These are phyloP conservation scores for Coemansia sp. DNA, from an alignment of 192 early-diverging fungal species.

Conservation along the genomic window DNA sequence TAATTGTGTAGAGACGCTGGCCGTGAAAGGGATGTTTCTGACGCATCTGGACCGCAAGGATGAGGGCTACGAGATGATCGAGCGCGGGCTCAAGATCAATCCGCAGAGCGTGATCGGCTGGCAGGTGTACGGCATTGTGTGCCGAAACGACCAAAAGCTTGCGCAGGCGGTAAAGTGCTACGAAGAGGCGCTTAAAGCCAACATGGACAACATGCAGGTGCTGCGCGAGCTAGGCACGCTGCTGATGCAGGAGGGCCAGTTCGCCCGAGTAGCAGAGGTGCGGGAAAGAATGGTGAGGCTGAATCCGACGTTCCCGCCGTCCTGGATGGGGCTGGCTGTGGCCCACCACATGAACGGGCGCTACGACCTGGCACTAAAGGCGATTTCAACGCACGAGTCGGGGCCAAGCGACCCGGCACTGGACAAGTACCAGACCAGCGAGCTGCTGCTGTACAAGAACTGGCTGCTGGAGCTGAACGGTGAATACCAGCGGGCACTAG, in stretches of 20 bases:
- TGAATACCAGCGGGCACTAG: conserved; percentile 69
- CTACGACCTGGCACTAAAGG: conserved; percentile 69
- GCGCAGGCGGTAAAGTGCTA: conserved; percentile 91
- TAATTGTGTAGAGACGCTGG: conserved; percentile 75
- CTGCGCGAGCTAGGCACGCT: conserved; percentile 83
- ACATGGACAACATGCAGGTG: conserved; percentile 90
- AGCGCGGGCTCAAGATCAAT: conserved; percentile 77
- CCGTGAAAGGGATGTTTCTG: conserved; percentile 92
- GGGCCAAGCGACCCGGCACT: conserved; percentile 26
- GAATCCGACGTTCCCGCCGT: conserved; percentile 59
- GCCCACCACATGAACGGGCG: conserved; percentile 77
- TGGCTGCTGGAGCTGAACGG: conserved; percentile 79
- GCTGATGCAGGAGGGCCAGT: conserved; percentile 84
- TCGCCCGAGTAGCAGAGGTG: conserved; percentile 73
- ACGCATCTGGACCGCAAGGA: conserved; percentile 86
- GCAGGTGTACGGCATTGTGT: conserved; percentile 94
- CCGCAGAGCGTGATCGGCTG: conserved; percentile 87
- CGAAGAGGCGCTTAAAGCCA: conserved; percentile 75
- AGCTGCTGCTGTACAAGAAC: conserved; percentile 85
- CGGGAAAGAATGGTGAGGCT: conserved; percentile 64
- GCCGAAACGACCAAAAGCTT: conserved; percentile 90
- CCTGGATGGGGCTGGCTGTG: conserved; percentile 84
- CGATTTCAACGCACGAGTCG: conserved; percentile 61
- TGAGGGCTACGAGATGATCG: conserved; percentile 83
- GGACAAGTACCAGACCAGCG: conserved; percentile 68